These are phyloP conservation scores for Globisporangium recalcitrans DNA, from an alignment of 352 stramenopile species.

Conservation along the genomic window DNA sequence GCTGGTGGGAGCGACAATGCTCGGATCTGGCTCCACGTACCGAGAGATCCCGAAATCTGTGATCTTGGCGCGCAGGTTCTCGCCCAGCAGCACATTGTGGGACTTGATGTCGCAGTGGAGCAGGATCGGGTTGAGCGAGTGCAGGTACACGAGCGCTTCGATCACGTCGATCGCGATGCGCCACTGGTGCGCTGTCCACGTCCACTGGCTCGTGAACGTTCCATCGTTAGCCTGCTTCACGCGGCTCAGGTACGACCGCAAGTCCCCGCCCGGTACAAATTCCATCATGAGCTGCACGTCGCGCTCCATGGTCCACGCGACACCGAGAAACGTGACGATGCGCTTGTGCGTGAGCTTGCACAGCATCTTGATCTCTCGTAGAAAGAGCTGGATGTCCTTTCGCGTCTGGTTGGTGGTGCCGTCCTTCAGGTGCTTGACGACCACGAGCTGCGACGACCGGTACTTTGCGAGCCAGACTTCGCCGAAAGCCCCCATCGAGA, in stretches of 20 bases:
- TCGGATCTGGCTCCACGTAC: slow-evolving; percentile 18
- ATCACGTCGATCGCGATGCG: slow-evolving; percentile 41
- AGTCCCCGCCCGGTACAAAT: slow-evolving; percentile 18
- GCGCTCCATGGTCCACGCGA: slow-evolving; percentile 19
- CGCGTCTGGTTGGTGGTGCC: slow-evolving; percentile 1
- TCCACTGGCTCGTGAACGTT: slow-evolving; percentile 32
- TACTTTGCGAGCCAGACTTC: slow-evolving; percentile 24
- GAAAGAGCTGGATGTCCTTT: slow-evolving; percentile 6
- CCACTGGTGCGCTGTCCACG: slow-evolving; percentile 37
- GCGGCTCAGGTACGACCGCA: slow-evolving; percentile 9
- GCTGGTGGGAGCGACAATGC: not conserved
- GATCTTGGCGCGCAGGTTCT: slow-evolving; percentile 31
- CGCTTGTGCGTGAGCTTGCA: slow-evolving; percentile 12
- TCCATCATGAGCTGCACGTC: slow-evolving; percentile 21
- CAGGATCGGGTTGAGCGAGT: slow-evolving; percentile 33
- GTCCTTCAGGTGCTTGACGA: slow-evolving; percentile 10
- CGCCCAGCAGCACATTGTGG: slow-evolving; percentile 32
- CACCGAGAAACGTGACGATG: slow-evolving; percentile 20
- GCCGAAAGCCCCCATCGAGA: slow-evolving; percentile 19
- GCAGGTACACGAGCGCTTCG: slow-evolving; percentile 41
- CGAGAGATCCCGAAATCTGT: slow-evolving; percentile 39
- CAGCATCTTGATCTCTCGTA: slow-evolving; percentile 13
- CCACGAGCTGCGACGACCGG: slow-evolving; percentile 8
- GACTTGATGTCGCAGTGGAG: slow-evolving; percentile 41
- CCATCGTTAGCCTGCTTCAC: not conserved